Conservation (phyloP, 345 rosid genomes). For the Carallia pectinifolia region DNA sequence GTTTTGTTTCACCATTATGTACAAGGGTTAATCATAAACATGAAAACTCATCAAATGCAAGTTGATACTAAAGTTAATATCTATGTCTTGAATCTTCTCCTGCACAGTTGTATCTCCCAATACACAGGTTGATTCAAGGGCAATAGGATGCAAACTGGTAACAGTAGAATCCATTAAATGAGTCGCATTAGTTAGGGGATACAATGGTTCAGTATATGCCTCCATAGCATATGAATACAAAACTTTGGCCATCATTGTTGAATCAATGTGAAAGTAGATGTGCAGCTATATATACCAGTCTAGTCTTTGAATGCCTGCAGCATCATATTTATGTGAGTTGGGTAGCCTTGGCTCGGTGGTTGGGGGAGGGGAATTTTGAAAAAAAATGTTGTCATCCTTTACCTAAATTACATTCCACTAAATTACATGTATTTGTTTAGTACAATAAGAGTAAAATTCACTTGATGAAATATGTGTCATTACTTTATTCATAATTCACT, state of each 20-base stretch:
- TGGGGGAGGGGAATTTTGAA: no score
- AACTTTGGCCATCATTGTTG: constrained; percentile 2
- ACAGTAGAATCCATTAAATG: constrained; percentile 80
- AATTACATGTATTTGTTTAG: no score
- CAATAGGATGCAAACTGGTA: constrained; percentile 81
- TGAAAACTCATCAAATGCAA: background rate
- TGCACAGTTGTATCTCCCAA: constrained; percentile 79
- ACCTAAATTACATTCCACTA: no score
- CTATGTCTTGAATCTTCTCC: constrained; percentile 92
- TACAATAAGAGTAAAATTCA: no score
- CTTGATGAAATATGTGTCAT: no score
- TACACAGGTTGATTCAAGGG: constrained; percentile 68
- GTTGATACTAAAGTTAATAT: constrained; percentile 76
- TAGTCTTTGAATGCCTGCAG: no score
- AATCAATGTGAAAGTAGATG: background rate
- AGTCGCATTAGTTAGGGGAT: constrained; percentile 84
- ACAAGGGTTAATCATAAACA: background rate
- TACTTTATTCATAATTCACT: no score
- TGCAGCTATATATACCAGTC: background rate
- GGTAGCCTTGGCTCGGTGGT: no score
- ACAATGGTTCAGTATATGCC: constrained; percentile 81
- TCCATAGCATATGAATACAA: constrained; percentile 26
- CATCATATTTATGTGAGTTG: no score
- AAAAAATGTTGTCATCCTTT: no score
- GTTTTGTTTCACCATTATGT: constrained; percentile 13